Conservation (phyloP, 129 eudicot genomes). For the Pittosporum tobira region DNA sequence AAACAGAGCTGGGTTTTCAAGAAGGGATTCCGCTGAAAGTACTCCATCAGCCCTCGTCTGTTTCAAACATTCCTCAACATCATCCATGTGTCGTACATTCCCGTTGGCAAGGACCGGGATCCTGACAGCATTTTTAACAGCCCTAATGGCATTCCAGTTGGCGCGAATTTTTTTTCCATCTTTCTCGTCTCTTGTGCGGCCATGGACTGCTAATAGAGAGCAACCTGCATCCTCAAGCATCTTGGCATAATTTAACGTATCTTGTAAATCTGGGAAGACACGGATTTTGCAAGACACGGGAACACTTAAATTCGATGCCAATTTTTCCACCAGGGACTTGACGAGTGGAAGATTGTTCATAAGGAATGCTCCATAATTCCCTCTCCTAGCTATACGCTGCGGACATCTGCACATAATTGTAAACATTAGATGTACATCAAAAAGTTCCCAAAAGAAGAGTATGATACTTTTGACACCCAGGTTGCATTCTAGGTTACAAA, state of each 20-base stretch:
- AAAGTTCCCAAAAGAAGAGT: no score
- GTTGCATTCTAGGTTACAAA: neutral
- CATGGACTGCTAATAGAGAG: constrained; percentile 80
- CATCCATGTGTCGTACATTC: constrained; percentile 76
- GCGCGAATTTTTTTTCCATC: constrained; percentile 66
- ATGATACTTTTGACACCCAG: neutral
- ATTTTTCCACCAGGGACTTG: constrained; percentile 67
- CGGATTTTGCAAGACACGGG: constrained; percentile 94
- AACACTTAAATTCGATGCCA: constrained; percentile 54
- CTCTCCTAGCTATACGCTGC: constrained; percentile 74
- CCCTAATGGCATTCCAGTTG: constrained; percentile 65
- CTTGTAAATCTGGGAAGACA: constrained; percentile 63
- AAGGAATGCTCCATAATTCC: constrained; percentile 90
- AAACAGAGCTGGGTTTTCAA: constrained; percentile 89
- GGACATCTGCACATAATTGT: constrained; percentile 56
- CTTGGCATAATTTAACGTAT: constrained; percentile 69
- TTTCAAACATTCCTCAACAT: constrained; percentile 52
- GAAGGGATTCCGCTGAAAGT: constrained; percentile 82
- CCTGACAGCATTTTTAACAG: constrained; percentile 60
- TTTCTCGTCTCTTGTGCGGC: constrained; percentile 84
- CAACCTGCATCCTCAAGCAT: constrained; percentile 96
- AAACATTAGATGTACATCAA: no score
- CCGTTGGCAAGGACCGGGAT: constrained; percentile 95
- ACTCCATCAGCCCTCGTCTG: constrained; percentile 82
- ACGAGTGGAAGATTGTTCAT: constrained; percentile 90